Evolutionary conservation across 345 rosid genomes (phyloP), one percentile per base, ranked within the genome.

Genomic region (Clarkia xantiana): DNA sequence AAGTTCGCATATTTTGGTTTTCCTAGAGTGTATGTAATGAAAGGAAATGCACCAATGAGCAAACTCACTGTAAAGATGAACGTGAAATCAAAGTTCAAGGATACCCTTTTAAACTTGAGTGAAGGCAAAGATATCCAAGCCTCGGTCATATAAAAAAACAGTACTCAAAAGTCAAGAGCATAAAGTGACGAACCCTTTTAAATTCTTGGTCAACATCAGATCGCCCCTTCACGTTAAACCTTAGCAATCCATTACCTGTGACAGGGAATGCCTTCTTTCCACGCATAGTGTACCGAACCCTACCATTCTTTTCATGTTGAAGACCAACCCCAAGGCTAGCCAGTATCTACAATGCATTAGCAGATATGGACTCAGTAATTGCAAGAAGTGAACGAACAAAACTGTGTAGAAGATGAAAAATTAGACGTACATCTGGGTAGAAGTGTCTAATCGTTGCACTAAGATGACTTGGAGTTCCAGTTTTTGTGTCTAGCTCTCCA

Each of bases 401-500:
- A 29, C n/a, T n/a, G n/a, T n/a, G n/a, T 29, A 3, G 7, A 29
- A n/a, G 41, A 13, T 25, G n/a, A 13, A 48, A 10, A 48, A 14
- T 11, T 14, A 29, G 47, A 56, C 73, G 55, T 63, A 86, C 96
- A 61, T 86, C 78, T 0, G 81, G 82, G 45, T 74, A 72, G 45
- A 69, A 71, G 58, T 75, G 87, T 40, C 96, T 60, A 49, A 91
- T 71, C 85, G 84, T 63, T 3, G 84, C 94, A 45, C 77, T 60
- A 40, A 71, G 59, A 67, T 65, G 70, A 57, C 60, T 71, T 0
- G 96, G 96, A 11, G 68, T 57, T 11, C 96, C 94, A 52, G 60
- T 42, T 73, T 65, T 84, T 10, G 96, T 81, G 66, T 91, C 98
- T 15, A 86, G 77, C 69, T 81, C 98, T 59, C 94, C 94, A 66